These are phyloP conservation scores for Lecanoromycetidae sp. DNA, from an alignment of 2,329 filamentous ascomycete species.

Conservation along the genomic window DNA sequence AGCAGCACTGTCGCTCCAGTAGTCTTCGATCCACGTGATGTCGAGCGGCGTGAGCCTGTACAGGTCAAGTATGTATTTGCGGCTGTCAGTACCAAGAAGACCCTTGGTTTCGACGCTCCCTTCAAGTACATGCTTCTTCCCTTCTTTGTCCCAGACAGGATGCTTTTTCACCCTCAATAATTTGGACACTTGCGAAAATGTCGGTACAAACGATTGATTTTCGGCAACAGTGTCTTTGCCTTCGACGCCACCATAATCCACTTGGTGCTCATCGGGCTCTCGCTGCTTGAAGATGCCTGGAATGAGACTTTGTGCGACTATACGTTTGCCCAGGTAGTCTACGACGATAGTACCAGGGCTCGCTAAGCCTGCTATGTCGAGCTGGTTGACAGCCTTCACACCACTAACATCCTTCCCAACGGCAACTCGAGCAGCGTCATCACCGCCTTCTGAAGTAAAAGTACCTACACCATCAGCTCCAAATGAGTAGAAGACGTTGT, in stretches of 20 bases:
- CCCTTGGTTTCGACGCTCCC: constrained; percentile 97
- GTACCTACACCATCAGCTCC: constrained; percentile 95
- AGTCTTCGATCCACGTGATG: constrained; percentile 77
- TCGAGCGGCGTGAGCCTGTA: constrained; percentile 92
- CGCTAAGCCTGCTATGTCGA: constrained; percentile 88
- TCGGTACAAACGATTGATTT: constrained; percentile 69
- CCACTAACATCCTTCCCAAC: constrained; percentile 94
- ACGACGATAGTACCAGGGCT: constrained; percentile 93
- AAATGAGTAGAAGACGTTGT: constrained; percentile 99
- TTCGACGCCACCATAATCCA: constrained; percentile 96
- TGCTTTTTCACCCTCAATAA: constrained; percentile 87
- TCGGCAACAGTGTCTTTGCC: constrained; percentile 90
- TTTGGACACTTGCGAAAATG: constrained; percentile 85
- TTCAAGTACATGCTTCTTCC: constrained; percentile 78
- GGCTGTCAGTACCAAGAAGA: constrained; percentile 86
- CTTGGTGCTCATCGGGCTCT: constrained; percentile 94
- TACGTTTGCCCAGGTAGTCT: constrained; percentile 91
- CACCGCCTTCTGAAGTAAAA: constrained; percentile 89
- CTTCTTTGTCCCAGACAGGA: constrained; percentile 94
- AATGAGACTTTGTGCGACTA: constrained; percentile 95
- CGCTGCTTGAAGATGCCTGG: constrained; percentile 98
- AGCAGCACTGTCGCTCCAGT: constrained; percentile 43
- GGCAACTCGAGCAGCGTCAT: constrained; percentile 89
- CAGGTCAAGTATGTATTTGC: constrained; percentile 93
- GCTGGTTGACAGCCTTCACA: constrained; percentile 88